Conservation (phyloP, 768 basidiomycete species). For the Exsudoporus frostii region DNA sequence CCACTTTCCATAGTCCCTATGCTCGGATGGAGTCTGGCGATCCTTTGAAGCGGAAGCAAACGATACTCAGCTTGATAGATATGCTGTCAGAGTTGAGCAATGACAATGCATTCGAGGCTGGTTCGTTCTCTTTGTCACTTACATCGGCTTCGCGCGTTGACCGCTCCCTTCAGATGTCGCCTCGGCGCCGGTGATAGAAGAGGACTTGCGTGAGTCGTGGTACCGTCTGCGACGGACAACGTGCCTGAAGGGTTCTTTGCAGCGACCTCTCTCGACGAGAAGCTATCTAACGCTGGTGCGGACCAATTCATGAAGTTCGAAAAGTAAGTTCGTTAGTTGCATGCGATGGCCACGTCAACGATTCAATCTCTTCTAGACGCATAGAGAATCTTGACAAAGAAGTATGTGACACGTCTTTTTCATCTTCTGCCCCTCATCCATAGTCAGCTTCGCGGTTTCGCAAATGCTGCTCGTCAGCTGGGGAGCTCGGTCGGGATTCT, state of each 20-base stretch:
- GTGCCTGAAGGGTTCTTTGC: constrained; percentile 7
- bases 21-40: constrained; percentile 28
- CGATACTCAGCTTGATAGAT: constrained; percentile 46
- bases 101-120: constrained; percentile 35
- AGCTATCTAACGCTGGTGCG: constrained; percentile 47
- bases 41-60: constrained; percentile 41
- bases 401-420: constrained; percentile 20
- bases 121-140: constrained; percentile 23
- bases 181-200: constrained; percentile 38
- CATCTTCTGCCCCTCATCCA: constrained; percentile 10
- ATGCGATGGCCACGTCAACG: neutral
- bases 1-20: constrained; percentile 25
- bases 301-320: constrained; percentile 48
- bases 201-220: constrained; percentile 38
- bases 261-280: constrained; percentile 48
- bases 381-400: constrained; percentile 49
- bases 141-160: constrained; percentile 5
- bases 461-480: constrained; percentile 52
- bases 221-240: neutral
- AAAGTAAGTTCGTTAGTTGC: constrained; percentile 31
- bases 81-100: constrained; percentile 43
- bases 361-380: constrained; percentile 31
- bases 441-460: constrained; percentile 47
- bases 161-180: constrained; percentile 17
- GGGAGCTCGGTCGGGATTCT: constrained; percentile 56